These are phyloP conservation scores for Novymonas esmeraldas DNA, from an alignment of 208 protist species.

Conservation along the genomic window DNA sequence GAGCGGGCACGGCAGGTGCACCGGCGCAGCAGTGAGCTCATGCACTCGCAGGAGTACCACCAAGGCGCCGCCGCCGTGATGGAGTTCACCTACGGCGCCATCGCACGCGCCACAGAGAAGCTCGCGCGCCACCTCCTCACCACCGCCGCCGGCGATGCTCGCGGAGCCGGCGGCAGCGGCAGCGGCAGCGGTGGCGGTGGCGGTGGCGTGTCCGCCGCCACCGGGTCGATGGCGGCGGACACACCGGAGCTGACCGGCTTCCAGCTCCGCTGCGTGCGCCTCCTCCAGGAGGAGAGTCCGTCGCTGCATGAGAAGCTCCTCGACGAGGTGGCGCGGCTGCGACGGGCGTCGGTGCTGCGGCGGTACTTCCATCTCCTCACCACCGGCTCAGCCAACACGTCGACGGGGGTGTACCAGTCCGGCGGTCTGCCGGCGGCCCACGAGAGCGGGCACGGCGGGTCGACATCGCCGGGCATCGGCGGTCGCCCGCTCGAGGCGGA, in stretches of 20 bases:
- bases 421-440: slow-evolving; percentile 20
- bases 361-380: slow-evolving; percentile 88
- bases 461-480: no score
- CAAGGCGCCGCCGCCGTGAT: slow-evolving; percentile 54
- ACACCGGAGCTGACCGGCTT: slow-evolving; percentile 72
- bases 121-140: slow-evolving; percentile 67
- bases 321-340: slow-evolving; percentile 72
- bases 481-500: slow-evolving; percentile 78
- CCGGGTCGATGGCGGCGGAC: slow-evolving; percentile 42
- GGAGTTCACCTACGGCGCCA: slow-evolving; percentile 74
- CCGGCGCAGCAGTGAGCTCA: slow-evolving; percentile 57
- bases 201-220: slow-evolving; percentile 7
- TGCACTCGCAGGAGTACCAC: slow-evolving; percentile 64
- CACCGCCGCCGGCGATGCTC: slow-evolving; percentile 15
- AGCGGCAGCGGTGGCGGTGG: slow-evolving; percentile 17
- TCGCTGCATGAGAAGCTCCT: slow-evolving; percentile 66
- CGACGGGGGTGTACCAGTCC: slow-evolving; percentile 46
- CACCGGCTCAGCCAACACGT: slow-evolving; percentile 66
- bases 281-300: slow-evolving; percentile 66
- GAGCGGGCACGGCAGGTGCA: slow-evolving; percentile 66
- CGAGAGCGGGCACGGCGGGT: no score
- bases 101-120: slow-evolving; percentile 64
- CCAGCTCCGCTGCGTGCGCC: slow-evolving; percentile 64
- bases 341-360: slow-evolving; percentile 72
- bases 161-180: no score